Evolutionary conservation across 2,329 filamentous ascomycete species (phyloP).

Genomic region (Fusarium oligoseptatum): DNA sequence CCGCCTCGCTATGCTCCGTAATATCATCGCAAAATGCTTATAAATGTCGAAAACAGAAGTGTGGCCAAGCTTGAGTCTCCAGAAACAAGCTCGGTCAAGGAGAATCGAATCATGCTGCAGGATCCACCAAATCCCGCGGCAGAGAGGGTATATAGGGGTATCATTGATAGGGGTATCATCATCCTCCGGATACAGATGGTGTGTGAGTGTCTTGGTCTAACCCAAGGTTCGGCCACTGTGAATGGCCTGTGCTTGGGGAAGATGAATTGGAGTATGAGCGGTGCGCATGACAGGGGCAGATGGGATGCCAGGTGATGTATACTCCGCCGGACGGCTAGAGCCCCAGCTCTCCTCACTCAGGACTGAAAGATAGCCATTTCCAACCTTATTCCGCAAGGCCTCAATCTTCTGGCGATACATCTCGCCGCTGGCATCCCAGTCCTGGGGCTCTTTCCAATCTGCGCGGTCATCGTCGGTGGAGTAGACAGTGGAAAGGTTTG

Average conservation of each 20-base stretch:
- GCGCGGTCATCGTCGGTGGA: conserved; percentile 32
- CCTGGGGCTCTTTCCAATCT: conserved; percentile 59
- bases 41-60: conserved; percentile 40
- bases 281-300: conserved; percentile 48
- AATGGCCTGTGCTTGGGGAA: conserved; percentile 60
- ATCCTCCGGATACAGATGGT: conserved; percentile 32
- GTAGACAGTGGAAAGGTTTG: conserved; percentile 34
- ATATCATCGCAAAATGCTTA: conserved; percentile 43
- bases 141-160: conserved; percentile 47
- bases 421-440: conserved; percentile 79
- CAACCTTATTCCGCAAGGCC: conserved; percentile 85
- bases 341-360: conserved; percentile 82
- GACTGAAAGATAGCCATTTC: conserved; percentile 87
- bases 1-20: conserved; percentile 58
- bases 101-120: conserved; percentile 39
- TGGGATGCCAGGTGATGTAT: conserved; percentile 40
- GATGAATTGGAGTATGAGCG: conserved; percentile 49
- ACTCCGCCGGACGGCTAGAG: conserved; percentile 40
- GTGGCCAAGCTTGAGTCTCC: conserved; percentile 30
- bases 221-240: conserved; percentile 67
- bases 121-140: conserved; percentile 30
- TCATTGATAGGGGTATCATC: conserved; percentile 49
- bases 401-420: conserved; percentile 91
- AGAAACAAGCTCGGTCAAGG: conserved; percentile 34
- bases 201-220: conserved; percentile 46